These are phyloP conservation scores for Larix kaempferi DNA, from an alignment of 75 land plant genomes.

Conservation along the genomic window DNA sequence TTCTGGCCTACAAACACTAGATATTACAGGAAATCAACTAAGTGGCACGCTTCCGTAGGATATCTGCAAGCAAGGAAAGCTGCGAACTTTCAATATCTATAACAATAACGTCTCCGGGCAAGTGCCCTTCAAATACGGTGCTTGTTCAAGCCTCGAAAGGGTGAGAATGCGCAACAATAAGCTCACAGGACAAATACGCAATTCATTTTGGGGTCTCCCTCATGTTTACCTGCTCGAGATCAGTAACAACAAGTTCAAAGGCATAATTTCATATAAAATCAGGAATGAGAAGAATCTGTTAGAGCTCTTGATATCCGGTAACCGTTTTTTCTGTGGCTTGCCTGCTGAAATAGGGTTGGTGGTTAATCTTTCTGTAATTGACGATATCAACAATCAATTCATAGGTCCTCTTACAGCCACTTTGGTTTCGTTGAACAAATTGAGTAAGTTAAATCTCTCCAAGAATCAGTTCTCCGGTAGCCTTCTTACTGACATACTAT, in stretches of 20 bases:
- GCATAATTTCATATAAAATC: slow-evolving; percentile 38
- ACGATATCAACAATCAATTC: too few species aligned
- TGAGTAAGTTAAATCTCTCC: too few species aligned
- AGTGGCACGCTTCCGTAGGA: slow-evolving; percentile 39
- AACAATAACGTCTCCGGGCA: slow-evolving; percentile 44
- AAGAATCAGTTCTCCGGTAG: slow-evolving; percentile 33
- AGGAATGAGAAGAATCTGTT: slow-evolving; percentile 20
- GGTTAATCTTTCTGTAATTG: slow-evolving; percentile 10
- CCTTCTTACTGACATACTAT: slow-evolving; percentile 25
- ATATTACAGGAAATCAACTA: slow-evolving; percentile 44
- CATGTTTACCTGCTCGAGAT: slow-evolving; percentile 35
- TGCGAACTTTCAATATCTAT: slow-evolving; percentile 34
- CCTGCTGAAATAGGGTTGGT: slow-evolving; percentile 35
- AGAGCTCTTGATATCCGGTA: slow-evolving; percentile 23
- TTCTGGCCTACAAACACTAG: slow-evolving; percentile 30
- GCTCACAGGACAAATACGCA: slow-evolving; percentile 41
- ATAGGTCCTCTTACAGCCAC: too few species aligned
- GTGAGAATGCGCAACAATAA: slow-evolving; percentile 34
- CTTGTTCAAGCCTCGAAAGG: slow-evolving; percentile 36
- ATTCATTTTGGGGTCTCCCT: slow-evolving; percentile 40
- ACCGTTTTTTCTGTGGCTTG: slow-evolving; percentile 37
- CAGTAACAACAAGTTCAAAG: neutral
- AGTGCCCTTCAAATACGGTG: slow-evolving; percentile 40
- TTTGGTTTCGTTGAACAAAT: too few species aligned
- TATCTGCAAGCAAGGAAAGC: slow-evolving; percentile 35